Percentiles rank a stretch among this genome's conserved stretches.
phyloP scores from a whole-genome alignment of 2,329 filamentous ascomycete species.

The Cordyceps tenuipes region DNA sequence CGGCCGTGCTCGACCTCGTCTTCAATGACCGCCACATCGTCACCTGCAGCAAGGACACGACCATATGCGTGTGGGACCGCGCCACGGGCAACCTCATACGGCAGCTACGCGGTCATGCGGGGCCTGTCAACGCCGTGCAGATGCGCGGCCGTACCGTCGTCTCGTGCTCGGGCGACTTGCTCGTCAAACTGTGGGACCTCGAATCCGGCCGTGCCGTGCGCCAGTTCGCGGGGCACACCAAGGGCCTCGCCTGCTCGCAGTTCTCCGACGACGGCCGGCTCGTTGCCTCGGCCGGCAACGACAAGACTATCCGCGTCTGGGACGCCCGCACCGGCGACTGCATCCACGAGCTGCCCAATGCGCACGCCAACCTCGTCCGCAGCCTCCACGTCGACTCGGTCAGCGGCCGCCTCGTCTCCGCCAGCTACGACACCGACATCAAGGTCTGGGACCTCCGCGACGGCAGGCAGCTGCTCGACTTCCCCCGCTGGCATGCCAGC shows the following conservation, averaged over 20 bases:
- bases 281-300: slow-evolving; percentile 89
- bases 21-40: slow-evolving; percentile 90
- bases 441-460: slow-evolving; percentile 86
- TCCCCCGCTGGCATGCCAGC: slow-evolving; percentile 90
- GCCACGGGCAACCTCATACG: slow-evolving; percentile 66
- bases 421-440: slow-evolving; percentile 91
- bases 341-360: slow-evolving; percentile 68
- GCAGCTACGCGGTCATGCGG: slow-evolving; percentile 74
- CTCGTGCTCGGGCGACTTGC: slow-evolving; percentile 86
- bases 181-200: slow-evolving; percentile 93
- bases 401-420: slow-evolving; percentile 79
- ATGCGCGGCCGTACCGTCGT: slow-evolving; percentile 88
- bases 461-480: slow-evolving; percentile 69
- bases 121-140: slow-evolving; percentile 94
- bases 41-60: slow-evolving; percentile 93
- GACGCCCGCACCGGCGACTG: slow-evolving; percentile 85
- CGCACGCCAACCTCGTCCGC: slow-evolving; percentile 79
- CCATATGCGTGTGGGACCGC: slow-evolving; percentile 91
- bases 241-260: slow-evolving; percentile 90
- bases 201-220: slow-evolving; percentile 80
- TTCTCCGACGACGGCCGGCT: slow-evolving; percentile 93
- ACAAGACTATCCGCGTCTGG: slow-evolving; percentile 92
- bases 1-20: slow-evolving; percentile 86
- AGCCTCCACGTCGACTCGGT: slow-evolving; percentile 84
- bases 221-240: slow-evolving; percentile 83